These are phyloP conservation scores for Euphrasia arctica DNA, from an alignment of 305 asterid genomes.

Conservation along the genomic window DNA sequence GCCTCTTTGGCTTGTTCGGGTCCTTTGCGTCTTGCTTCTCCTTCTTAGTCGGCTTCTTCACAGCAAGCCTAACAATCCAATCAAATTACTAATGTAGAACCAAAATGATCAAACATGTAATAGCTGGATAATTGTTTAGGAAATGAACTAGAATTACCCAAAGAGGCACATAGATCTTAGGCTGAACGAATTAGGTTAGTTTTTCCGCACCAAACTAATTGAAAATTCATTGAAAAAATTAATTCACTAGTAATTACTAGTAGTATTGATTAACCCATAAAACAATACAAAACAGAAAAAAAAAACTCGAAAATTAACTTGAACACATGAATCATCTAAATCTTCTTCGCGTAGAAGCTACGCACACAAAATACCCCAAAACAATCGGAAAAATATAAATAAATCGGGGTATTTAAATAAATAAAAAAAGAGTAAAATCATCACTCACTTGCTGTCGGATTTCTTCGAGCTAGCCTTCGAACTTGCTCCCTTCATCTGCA, in stretches of 20 bases:
- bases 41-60: conserved; percentile 24
- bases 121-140: not conserved
- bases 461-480: conserved; percentile 15
- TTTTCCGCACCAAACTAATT: not conserved
- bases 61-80: conserved; percentile 4
- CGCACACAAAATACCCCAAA: not conserved
- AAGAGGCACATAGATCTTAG: not conserved
- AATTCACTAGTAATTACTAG: not conserved
- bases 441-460: conserved; percentile 9
- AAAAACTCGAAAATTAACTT: not conserved
- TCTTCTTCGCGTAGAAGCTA: not conserved
- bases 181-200: not conserved
- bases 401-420: not conserved
- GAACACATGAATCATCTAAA: not conserved
- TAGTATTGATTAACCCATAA: no score
- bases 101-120: not conserved
- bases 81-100: not conserved
- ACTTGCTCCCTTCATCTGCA: conserved; percentile 7
- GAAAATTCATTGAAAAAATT: not conserved
- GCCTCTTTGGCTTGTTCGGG: conserved; percentile 39
- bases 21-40: conserved; percentile 30
- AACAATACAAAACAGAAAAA: no score
- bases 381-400: conserved; percentile 11
- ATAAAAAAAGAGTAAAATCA: not conserved
- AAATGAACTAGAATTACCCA: not conserved